phyloP scores from a whole-genome alignment of 176 grass and related monocot genomes.

The Paspalum notatum region DNA sequence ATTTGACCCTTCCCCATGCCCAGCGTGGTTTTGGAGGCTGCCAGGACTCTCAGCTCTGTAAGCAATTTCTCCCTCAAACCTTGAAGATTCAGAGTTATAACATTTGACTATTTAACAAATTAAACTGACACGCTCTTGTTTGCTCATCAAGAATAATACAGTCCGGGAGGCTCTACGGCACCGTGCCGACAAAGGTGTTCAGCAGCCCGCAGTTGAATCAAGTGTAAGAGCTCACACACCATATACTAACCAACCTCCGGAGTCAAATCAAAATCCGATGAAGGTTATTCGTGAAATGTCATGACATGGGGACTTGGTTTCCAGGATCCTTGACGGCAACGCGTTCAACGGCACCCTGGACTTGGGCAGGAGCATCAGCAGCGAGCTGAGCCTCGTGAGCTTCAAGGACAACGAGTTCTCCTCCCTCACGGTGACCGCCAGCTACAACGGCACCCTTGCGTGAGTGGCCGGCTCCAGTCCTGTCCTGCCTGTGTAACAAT shows the following conservation, averaged over 20 bases:
- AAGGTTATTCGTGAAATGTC: not conserved
- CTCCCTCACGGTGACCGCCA: conserved; percentile 17
- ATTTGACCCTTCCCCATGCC: conserved; percentile 71
- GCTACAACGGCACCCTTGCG: conserved; percentile 74
- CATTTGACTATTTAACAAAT: not conserved
- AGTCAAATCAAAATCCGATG: not conserved
- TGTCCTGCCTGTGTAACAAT: not conserved
- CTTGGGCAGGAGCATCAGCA: conserved; percentile 64
- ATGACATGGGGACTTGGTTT: not conserved
- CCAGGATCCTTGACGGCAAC: conserved; percentile 81
- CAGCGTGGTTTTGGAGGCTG: conserved; percentile 75
- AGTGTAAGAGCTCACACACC: conserved; percentile 74
- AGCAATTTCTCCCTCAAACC: conserved; percentile 29
- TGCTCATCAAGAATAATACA: conserved; percentile 71
- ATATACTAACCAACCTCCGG: not conserved
- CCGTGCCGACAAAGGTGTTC: conserved; percentile 63
- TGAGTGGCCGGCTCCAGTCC: conserved; percentile 26
- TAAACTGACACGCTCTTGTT: conserved; percentile 34
- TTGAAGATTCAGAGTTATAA: conserved; percentile 4
- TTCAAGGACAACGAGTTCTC: conserved; percentile 76
- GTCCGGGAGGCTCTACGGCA: conserved; percentile 69
- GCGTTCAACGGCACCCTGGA: conserved; percentile 78
- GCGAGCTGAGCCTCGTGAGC: conserved; percentile 76
- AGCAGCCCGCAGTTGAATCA: conserved; percentile 70
- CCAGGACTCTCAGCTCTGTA: conserved; percentile 71